These are phyloP conservation scores for Tillandsia leiboldiana DNA, from an alignment of 176 grass and related monocot species.

Conservation along the genomic window DNA sequence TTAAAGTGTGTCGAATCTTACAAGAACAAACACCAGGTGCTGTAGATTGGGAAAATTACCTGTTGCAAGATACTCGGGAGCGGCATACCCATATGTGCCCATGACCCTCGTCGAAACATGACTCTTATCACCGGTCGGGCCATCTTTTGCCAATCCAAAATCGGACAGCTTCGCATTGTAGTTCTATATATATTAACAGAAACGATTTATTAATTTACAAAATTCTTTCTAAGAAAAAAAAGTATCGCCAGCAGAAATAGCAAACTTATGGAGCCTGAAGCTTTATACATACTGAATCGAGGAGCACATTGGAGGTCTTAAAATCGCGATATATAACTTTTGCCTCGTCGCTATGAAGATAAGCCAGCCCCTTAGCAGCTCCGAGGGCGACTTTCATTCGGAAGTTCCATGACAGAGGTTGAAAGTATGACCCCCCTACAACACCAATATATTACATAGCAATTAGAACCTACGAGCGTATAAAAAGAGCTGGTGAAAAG, in stretches of 20 bases:
- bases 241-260: not conserved
- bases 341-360: constrained; percentile 67
- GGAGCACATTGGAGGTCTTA: constrained; percentile 88
- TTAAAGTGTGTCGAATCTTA: not conserved
- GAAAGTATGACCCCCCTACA: constrained; percentile 65
- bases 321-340: constrained; percentile 98
- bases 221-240: not conserved
- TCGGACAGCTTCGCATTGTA: constrained; percentile 92
- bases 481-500: no score
- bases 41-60: constrained; percentile 38
- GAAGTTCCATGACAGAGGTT: constrained; percentile 80
- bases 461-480: constrained; percentile 11
- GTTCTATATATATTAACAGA: constrained; percentile 37
- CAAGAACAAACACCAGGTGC: not conserved
- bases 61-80: constrained; percentile 92
- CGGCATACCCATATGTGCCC: constrained; percentile 87
- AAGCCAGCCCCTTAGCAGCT: constrained; percentile 82
- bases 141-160: constrained; percentile 92
- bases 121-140: constrained; percentile 77
- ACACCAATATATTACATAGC: constrained; percentile 19
- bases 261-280: not conserved
- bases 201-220: constrained; percentile 4
- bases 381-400: constrained; percentile 90
- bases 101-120: constrained; percentile 88
- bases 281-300: constrained; percentile 56